phyloP scores from a whole-genome alignment of 106 monocot genomes.

The Dactylorhiza incarnata region DNA sequence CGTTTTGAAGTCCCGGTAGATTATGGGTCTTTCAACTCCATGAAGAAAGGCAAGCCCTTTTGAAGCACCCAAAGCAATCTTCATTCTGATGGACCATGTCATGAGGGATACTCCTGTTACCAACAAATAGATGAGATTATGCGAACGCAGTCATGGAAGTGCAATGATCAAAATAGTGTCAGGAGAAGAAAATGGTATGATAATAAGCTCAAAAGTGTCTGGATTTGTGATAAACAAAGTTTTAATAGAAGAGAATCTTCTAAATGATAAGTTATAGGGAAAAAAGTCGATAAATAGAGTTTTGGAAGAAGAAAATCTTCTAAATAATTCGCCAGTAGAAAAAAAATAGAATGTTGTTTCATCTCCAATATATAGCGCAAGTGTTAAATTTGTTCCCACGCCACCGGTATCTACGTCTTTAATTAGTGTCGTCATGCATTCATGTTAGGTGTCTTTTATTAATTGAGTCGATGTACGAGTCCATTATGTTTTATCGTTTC shows the following conservation, averaged over 20 bases:
- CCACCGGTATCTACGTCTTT: too few relatives aligned
- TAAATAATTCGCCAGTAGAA: too few relatives aligned
- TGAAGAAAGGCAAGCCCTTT: constrained; percentile 70
- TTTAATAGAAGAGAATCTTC: background rate
- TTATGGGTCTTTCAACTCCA: constrained; percentile 49
- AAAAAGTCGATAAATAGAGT: background rate
- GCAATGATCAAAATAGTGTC: background rate
- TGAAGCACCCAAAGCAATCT: constrained; percentile 60
- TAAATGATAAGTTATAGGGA: background rate
- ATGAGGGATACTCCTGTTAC: constrained; percentile 55
- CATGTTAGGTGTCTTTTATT: too few relatives aligned
- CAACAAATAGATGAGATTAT: constrained; percentile 6
- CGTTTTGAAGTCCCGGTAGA: constrained; percentile 72
- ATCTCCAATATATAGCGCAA: background rate
- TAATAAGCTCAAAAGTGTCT: background rate
- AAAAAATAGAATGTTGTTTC: background rate
- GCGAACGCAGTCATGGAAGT: background rate
- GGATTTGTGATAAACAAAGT: background rate
- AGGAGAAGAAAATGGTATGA: background rate
- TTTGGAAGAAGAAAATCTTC: too few relatives aligned
- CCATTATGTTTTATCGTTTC: too few relatives aligned
- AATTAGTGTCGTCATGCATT: too few relatives aligned
- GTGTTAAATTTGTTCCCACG: background rate
- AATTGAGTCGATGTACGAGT: too few relatives aligned
- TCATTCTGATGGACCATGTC: constrained; percentile 64